Percentiles rank a stretch among this genome's conserved stretches.
These are phyloP conservation scores for Candida broadrunensis DNA, from an alignment of 805 yeast species.

Conservation along the genomic window DNA sequence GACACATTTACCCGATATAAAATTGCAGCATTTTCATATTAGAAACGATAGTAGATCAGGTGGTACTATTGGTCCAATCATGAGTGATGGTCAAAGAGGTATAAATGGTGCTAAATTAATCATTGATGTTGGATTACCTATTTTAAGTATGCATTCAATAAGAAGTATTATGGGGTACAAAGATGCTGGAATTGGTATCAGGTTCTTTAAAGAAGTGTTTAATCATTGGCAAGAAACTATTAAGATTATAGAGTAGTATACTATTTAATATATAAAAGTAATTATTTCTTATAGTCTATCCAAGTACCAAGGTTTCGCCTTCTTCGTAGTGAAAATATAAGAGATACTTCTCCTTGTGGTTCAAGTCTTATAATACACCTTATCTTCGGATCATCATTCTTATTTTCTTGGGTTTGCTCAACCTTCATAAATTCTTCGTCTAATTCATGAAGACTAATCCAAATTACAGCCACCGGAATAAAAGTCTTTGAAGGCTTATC, in stretches of 20 bases:
- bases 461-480: not conserved
- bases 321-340: not conserved
- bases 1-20: conserved; percentile 13
- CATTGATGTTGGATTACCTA: conserved; percentile 41
- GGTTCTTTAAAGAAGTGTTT: conserved; percentile 30
- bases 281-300: too few species aligned
- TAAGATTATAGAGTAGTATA: not conserved
- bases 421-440: not conserved
- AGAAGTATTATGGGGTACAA: conserved; percentile 36
- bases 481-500: not conserved
- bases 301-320: too few species aligned
- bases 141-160: conserved; percentile 42
- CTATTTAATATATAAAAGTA: too few species aligned
- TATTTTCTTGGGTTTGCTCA: not conserved
- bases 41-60: conserved; percentile 41
- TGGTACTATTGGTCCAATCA: conserved; percentile 41
- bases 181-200: conserved; percentile 37
- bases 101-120: conserved; percentile 16
- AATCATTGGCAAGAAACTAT: conserved; percentile 18
- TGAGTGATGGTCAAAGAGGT: conserved; percentile 32
- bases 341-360: not conserved
- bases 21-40: conserved; percentile 37
- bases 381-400: not conserved
- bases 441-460: not conserved
- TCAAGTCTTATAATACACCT: not conserved